Conservation (phyloP, 2,329 filamentous ascomycete genomes). For the Aspergillus fumigatus region DNA sequence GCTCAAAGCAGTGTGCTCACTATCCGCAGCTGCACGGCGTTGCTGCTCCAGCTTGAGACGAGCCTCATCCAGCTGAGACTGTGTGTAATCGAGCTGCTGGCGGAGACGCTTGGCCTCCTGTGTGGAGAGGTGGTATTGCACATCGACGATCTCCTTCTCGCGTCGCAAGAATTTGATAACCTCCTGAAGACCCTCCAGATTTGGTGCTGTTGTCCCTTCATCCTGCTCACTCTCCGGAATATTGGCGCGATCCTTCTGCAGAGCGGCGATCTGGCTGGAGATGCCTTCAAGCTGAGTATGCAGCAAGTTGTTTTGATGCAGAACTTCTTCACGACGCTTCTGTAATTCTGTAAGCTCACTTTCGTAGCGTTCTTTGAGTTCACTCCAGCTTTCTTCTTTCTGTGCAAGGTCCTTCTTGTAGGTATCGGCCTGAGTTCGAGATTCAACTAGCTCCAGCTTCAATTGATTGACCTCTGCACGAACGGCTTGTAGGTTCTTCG, state of each 20-base stretch:
- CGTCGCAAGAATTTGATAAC: slow-evolving; percentile 86
- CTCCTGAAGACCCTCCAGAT: slow-evolving; percentile 75
- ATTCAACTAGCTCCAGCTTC: slow-evolving; percentile 69
- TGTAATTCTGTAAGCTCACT: slow-evolving; percentile 76
- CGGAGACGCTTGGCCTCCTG: slow-evolving; percentile 85
- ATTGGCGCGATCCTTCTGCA: slow-evolving; percentile 69
- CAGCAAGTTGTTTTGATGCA: slow-evolving; percentile 83
- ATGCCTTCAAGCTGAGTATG: slow-evolving; percentile 85
- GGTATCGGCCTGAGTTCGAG: slow-evolving; percentile 78
- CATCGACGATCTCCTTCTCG: slow-evolving; percentile 96
- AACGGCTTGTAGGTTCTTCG: slow-evolving; percentile 73
- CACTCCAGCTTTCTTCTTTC: slow-evolving; percentile 82
- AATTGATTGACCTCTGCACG: slow-evolving; percentile 77
- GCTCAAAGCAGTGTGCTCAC: slow-evolving; percentile 66
- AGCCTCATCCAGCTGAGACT: slow-evolving; percentile 82
- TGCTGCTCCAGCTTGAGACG: slow-evolving; percentile 88
- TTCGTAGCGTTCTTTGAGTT: slow-evolving; percentile 75
- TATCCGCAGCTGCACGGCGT: slow-evolving; percentile 69
- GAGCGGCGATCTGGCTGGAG: slow-evolving; percentile 68
- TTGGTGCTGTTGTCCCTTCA: slow-evolving; percentile 49
- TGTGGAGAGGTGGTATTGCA: slow-evolving; percentile 86
- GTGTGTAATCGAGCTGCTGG: slow-evolving; percentile 82
- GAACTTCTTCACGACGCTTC: slow-evolving; percentile 74
- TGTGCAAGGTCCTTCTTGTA: slow-evolving; percentile 73
- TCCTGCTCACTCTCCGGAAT: slow-evolving; percentile 49